These are phyloP conservation scores for Salvia rosmarinus DNA, from an alignment of 257 asterid species.

Conservation along the genomic window DNA sequence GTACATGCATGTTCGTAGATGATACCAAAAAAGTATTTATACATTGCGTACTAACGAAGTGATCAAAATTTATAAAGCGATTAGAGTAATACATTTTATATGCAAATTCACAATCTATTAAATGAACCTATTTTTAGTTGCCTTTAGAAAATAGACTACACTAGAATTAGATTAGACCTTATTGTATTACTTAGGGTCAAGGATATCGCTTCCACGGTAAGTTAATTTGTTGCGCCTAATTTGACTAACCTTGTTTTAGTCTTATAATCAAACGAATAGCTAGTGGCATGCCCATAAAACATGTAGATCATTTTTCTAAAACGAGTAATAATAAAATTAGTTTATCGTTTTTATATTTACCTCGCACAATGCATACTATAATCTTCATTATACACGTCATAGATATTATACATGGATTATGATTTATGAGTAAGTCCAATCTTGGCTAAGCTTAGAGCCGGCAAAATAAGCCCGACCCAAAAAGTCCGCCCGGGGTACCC, in stretches of 20 bases:
- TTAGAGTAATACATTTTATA: background rate
- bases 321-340: background rate
- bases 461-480: no score
- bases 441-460: no score
- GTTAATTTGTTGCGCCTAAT: constrained; percentile 4
- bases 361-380: no score
- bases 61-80: background rate
- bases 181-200: constrained; percentile 11
- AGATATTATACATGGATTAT: no score
- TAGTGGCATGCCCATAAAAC: background rate
- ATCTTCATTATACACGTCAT: no score
- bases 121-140: background rate
- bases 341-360: no score
- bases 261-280: background rate
- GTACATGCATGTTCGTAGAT: no score
- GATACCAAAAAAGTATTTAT: no score
- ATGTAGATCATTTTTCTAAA: background rate
- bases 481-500: no score
- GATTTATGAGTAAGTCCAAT: no score
- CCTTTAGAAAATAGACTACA: background rate
- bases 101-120: background rate
- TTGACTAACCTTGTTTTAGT: constrained; percentile 21
- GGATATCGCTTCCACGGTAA: constrained; percentile 9
- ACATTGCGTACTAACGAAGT: no score
- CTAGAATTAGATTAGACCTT: background rate